Evolutionary conservation across 495 filamentous ascomycete genomes (phyloP).

Genomic region (Cenococcum geophilum): DNA sequence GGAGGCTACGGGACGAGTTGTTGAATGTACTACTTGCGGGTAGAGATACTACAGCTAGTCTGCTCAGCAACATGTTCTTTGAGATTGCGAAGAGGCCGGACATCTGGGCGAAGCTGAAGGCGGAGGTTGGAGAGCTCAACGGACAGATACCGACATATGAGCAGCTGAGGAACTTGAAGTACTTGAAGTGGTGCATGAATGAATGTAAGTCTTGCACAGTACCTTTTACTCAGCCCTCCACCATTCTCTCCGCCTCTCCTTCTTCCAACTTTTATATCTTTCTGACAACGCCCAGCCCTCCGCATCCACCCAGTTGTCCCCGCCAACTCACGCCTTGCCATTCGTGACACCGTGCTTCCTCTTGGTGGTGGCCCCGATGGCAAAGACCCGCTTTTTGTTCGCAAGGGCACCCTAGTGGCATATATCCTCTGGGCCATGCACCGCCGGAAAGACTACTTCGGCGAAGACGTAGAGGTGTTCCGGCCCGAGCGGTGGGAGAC

Average conservation of each 20-base stretch:
- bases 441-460: conserved; percentile 34
- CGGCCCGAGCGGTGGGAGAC: conserved; percentile 39
- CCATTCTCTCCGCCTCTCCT: conserved; percentile 7
- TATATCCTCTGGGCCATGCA: conserved; percentile 36
- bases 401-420: conserved; percentile 27
- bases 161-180: conserved; percentile 34
- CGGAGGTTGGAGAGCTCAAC: conserved; percentile 27
- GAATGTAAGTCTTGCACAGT: conserved; percentile 30
- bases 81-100: conserved; percentile 29
- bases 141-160: conserved; percentile 32
- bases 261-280: conserved; percentile 22
- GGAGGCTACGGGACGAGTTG: conserved; percentile 34
- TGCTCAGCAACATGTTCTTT: conserved; percentile 36
- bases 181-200: conserved; percentile 34
- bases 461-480: conserved; percentile 37
- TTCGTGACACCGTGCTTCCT: conserved; percentile 35
- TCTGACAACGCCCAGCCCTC: conserved; percentile 9
- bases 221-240: not conserved
- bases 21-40: conserved; percentile 39
- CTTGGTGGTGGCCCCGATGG: conserved; percentile 36
- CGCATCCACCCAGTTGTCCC: conserved; percentile 38
- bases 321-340: conserved; percentile 32
- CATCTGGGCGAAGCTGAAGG: conserved; percentile 31
- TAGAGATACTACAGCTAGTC: conserved; percentile 42
- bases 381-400: conserved; percentile 33